Evolutionary conservation across 1,284 basidiomycete species (phyloP).

Genomic region (Trichosporon faecale): DNA sequence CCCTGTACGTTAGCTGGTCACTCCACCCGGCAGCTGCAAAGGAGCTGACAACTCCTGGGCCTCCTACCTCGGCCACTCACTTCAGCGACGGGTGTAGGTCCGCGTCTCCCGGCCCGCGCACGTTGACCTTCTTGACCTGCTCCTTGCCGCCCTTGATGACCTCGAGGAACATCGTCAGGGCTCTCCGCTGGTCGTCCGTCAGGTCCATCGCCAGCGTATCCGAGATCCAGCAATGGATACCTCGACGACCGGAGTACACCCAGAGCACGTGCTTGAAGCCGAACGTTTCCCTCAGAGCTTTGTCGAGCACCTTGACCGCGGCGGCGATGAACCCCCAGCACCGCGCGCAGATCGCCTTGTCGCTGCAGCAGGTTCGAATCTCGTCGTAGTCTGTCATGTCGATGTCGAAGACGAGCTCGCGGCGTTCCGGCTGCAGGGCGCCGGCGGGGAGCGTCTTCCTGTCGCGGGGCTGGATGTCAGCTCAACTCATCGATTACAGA

Average conservation of each 20-base stretch:
- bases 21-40: neutral
- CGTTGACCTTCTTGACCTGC: slow-evolving; percentile 79
- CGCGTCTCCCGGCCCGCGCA: slow-evolving; percentile 55
- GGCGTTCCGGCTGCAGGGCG: slow-evolving; percentile 71
- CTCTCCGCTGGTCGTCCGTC: slow-evolving; percentile 84
- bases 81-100: slow-evolving; percentile 67
- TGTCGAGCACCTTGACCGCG: slow-evolving; percentile 85
- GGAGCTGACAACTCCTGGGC: no score
- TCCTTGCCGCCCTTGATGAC: slow-evolving; percentile 81
- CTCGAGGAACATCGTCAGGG: slow-evolving; percentile 81
- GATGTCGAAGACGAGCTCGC: slow-evolving; percentile 98
- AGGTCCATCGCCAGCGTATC: slow-evolving; percentile 82
- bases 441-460: slow-evolving; percentile 77
- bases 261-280: slow-evolving; percentile 77
- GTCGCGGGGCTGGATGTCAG: slow-evolving; percentile 69
- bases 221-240: slow-evolving; percentile 97
- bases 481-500: neutral
- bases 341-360: slow-evolving; percentile 82
- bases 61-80: slow-evolving; percentile 54
- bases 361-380: slow-evolving; percentile 90
- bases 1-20: slow-evolving; percentile 45
- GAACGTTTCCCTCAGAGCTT: slow-evolving; percentile 72
- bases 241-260: slow-evolving; percentile 98
- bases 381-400: slow-evolving; percentile 99
- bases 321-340: slow-evolving; percentile 96